Conservation (phyloP, 441 rosid genomes). For the Adansonia grandidieri region DNA sequence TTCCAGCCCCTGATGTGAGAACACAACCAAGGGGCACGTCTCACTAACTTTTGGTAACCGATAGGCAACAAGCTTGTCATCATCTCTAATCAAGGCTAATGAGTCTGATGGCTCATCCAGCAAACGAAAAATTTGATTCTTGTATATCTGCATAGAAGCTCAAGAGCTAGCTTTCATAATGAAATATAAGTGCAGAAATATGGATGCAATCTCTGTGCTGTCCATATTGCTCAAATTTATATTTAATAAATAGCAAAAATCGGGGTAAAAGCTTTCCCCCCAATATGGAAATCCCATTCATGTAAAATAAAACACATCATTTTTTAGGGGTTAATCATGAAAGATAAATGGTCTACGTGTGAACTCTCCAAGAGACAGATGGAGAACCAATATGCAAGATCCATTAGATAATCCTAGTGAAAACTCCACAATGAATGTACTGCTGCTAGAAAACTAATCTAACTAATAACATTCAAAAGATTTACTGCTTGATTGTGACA, state of each 20-base stretch:
- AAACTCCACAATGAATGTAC: not conserved
- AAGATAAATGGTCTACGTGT: not conserved
- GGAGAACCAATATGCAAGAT: not conserved
- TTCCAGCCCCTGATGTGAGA: slow-evolving; percentile 49
- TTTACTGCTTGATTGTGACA: not conserved
- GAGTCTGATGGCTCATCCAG: slow-evolving; percentile 62
- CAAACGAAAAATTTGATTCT: slow-evolving; percentile 44
- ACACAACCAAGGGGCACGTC: slow-evolving; percentile 50
- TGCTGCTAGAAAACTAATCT: not conserved
- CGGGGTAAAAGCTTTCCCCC: not conserved
- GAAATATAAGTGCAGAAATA: slow-evolving; percentile 6
- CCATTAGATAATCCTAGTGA: not conserved
- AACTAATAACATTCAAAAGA: not conserved
- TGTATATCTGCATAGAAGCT: slow-evolving; percentile 53
- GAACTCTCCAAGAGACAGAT: not conserved
- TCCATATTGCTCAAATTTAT: not conserved
- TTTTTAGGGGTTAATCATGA: not conserved
- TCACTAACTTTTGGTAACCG: slow-evolving; percentile 52
- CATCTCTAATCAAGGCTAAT: slow-evolving; percentile 64
- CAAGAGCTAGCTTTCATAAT: slow-evolving; percentile 24
- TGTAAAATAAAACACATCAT: not conserved
- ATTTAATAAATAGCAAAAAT: not conserved
- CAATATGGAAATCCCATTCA: not conserved
- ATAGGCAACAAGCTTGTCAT: slow-evolving; percentile 65
- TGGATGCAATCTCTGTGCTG: not conserved